phyloP scores from a whole-genome alignment of 352 stramenopile species.

The Phytophthora lateralis region DNA sequence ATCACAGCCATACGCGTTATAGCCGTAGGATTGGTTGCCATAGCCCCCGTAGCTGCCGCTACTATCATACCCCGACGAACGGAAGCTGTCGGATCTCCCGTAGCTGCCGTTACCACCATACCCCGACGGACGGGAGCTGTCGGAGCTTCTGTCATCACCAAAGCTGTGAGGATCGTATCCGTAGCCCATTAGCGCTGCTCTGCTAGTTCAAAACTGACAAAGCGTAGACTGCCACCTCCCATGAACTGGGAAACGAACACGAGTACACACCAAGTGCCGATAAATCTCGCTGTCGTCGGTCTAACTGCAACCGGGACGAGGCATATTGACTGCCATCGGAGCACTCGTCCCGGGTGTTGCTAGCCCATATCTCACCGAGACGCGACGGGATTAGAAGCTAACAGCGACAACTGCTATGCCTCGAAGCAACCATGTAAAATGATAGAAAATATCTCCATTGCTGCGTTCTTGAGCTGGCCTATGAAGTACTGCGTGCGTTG shows the following conservation, averaged over 20 bases:
- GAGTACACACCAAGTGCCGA: neutral
- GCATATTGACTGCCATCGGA: neutral
- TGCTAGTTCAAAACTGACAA: neutral
- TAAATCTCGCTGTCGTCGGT: neutral
- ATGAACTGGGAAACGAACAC: neutral
- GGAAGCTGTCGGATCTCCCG: constrained; percentile 3
- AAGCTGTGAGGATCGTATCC: constrained; percentile 8
- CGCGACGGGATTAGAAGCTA: no score
- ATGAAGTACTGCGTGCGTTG: constrained; percentile 63
- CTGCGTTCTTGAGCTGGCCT: constrained; percentile 38
- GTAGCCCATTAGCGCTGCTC: constrained; percentile 15
- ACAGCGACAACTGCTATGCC: no score
- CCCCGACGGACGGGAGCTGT: constrained; percentile 8
- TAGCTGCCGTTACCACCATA: constrained; percentile 8
- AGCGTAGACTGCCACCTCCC: no score
- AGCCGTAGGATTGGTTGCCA: constrained; percentile 16
- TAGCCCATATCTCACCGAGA: no score
- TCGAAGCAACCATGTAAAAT: no score
- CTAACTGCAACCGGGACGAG: neutral
- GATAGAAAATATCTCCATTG: no score
- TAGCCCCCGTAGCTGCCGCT: constrained; percentile 14
- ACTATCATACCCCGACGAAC: neutral
- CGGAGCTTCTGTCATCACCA: neutral
- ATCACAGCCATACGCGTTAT: neutral
- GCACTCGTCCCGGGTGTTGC: neutral